Evolutionary conservation across 2,329 filamentous ascomycete genomes (phyloP).

Genomic region (Lecanoromycetidae sp.): DNA sequence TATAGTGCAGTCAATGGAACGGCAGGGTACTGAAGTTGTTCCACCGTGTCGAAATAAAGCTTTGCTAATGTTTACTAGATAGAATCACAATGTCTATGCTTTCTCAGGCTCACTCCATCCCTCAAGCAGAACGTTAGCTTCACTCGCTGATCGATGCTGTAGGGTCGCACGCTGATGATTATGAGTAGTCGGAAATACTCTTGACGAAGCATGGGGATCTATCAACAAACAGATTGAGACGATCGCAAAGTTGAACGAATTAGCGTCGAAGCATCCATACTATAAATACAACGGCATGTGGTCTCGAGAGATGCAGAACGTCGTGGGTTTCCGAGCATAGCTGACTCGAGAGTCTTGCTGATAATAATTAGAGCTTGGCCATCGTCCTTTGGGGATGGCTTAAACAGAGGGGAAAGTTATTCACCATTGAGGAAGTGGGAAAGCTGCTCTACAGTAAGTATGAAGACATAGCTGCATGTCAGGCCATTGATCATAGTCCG

Average conservation of each 20-base stretch:
- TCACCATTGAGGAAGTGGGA: slow-evolving; percentile 82
- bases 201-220: slow-evolving; percentile 55
- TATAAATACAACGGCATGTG: slow-evolving; percentile 95
- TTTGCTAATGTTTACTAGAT: slow-evolving; percentile 10
- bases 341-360: slow-evolving; percentile 26
- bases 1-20: slow-evolving; percentile 69
- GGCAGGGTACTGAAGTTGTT: slow-evolving; percentile 43
- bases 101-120: slow-evolving; percentile 80
- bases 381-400: slow-evolving; percentile 53
- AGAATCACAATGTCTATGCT: slow-evolving; percentile 47
- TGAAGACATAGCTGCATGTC: background rate
- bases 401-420: slow-evolving; percentile 50
- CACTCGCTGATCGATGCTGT: background rate
- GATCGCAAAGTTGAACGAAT: slow-evolving; percentile 55
- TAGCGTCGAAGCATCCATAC: slow-evolving; percentile 80
- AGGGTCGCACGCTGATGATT: background rate
- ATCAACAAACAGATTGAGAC: slow-evolving; percentile 62
- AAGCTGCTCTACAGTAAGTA: slow-evolving; percentile 57
- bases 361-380: slow-evolving; percentile 43
- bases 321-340: slow-evolving; percentile 42
- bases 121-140: slow-evolving; percentile 42
- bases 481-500: background rate
- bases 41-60: background rate
- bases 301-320: slow-evolving; percentile 71
- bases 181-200: slow-evolving; percentile 50